These are phyloP conservation scores for Poa annua DNA, from an alignment of 176 grass and related monocot species.

Conservation along the genomic window DNA sequence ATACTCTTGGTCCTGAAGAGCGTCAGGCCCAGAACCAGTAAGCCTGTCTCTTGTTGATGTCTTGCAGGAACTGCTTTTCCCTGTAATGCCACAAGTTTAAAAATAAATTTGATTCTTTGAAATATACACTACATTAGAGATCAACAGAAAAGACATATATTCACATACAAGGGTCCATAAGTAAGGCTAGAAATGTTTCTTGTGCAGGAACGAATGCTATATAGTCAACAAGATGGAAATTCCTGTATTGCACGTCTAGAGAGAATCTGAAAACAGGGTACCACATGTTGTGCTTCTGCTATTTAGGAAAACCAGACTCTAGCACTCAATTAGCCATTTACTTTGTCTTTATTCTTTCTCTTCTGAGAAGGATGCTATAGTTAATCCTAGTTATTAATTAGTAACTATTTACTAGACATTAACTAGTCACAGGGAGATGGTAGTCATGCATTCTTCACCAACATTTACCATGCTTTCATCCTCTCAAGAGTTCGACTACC, in stretches of 20 bases:
- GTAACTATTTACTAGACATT: background rate
- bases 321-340: background rate
- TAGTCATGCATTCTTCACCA: background rate
- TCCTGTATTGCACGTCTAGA: background rate
- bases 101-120: background rate
- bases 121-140: background rate
- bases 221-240: background rate
- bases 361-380: background rate
- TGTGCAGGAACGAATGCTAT: background rate
- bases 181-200: constrained; percentile 10
- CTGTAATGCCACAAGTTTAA: constrained; percentile 40
- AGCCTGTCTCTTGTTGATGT: constrained; percentile 53
- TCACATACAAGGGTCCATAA: background rate
- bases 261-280: background rate
- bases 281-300: background rate
- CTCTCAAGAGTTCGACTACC: constrained; percentile 16
- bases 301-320: background rate
- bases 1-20: constrained; percentile 73
- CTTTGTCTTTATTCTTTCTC: background rate
- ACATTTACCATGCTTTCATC: background rate
- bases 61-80: constrained; percentile 48
- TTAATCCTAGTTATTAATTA: background rate
- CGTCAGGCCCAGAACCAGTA: constrained; percentile 55
- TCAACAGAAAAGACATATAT: background rate
- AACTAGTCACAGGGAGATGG: background rate